These are phyloP conservation scores for Ceratocystis colombiana DNA, from an alignment of 2,329 filamentous ascomycete species.

Conservation along the genomic window DNA sequence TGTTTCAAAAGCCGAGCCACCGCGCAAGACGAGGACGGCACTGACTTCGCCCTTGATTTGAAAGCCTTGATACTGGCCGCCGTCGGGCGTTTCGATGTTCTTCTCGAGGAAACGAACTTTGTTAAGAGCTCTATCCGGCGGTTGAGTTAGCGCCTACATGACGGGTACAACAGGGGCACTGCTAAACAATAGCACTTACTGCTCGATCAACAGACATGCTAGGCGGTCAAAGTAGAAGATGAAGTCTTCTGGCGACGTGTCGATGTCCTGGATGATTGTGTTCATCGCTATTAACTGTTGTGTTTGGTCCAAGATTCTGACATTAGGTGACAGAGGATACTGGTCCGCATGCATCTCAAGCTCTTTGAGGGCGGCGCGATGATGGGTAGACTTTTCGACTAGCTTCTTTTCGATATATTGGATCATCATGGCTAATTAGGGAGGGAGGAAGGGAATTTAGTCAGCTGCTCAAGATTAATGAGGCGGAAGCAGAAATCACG, in stretches of 20 bases:
- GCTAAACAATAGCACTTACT: conserved; percentile 43
- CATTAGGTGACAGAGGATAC: conserved; percentile 62
- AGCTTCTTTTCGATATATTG: conserved; percentile 86
- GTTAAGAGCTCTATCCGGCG: conserved; percentile 56
- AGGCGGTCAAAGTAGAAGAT: conserved; percentile 96
- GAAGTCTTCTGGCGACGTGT: conserved; percentile 76
- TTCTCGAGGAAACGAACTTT: conserved; percentile 58
- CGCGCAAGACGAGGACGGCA: conserved; percentile 79
- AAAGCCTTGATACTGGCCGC: conserved; percentile 61
- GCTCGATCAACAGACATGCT: conserved; percentile 72
- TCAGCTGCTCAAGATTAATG: too few relatives aligned
- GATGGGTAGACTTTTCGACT: conserved; percentile 71
- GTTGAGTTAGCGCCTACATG: conserved; percentile 28
- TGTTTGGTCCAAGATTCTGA: conserved; percentile 64
- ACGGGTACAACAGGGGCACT: conserved; percentile 59
- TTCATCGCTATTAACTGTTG: conserved; percentile 79
- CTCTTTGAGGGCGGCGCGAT: conserved; percentile 66
- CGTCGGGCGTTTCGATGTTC: conserved; percentile 60
- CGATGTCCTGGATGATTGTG: conserved; percentile 74
- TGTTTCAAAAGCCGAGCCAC: conserved; percentile 78
- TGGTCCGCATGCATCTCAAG: conserved; percentile 64
- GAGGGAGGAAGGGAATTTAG: too few relatives aligned
- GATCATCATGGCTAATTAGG: conserved; percentile 65
- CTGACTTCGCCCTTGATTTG: conserved; percentile 62
- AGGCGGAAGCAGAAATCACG: conserved; percentile 28